These are phyloP conservation scores for Pseudohyphozyma bogoriensis DNA, from an alignment of 768 basidiomycete species.

Conservation along the genomic window DNA sequence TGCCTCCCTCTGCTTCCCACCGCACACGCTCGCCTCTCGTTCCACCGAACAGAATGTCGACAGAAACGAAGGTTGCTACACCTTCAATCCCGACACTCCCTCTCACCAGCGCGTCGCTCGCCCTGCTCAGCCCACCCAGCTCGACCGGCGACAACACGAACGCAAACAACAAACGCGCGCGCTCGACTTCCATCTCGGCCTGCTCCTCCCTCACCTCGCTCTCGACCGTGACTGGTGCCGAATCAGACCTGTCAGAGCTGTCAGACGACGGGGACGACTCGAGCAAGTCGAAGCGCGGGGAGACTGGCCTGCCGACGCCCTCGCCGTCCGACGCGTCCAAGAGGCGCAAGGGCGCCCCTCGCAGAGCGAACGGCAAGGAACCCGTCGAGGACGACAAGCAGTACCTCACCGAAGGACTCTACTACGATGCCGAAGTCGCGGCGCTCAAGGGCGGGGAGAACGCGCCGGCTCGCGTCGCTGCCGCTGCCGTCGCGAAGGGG, in stretches of 20 bases:
- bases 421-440: background rate
- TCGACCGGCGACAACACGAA: background rate
- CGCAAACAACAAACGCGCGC: background rate
- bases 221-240: background rate
- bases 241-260: background rate
- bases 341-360: background rate
- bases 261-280: background rate
- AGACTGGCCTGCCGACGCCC: background rate
- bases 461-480: background rate
- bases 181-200: too few species aligned
- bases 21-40: too few species aligned
- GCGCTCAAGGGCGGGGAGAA: background rate
- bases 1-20: too few species aligned
- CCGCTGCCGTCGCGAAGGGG: background rate
- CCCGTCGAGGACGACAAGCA: constrained; percentile 8
- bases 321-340: background rate
- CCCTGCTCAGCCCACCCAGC: too few species aligned
- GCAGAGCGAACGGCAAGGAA: background rate
- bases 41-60: too few species aligned
- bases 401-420: constrained; percentile 1
- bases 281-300: background rate
- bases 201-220: background rate
- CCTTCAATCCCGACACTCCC: too few species aligned
- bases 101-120: too few species aligned
- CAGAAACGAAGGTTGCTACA: too few species aligned